A percentile compares a stretch with the other conserved stretches of the same genome.
Conservation (phyloP, 106 monocot genomes). For the Apostasia shenzhenica region DNA sequence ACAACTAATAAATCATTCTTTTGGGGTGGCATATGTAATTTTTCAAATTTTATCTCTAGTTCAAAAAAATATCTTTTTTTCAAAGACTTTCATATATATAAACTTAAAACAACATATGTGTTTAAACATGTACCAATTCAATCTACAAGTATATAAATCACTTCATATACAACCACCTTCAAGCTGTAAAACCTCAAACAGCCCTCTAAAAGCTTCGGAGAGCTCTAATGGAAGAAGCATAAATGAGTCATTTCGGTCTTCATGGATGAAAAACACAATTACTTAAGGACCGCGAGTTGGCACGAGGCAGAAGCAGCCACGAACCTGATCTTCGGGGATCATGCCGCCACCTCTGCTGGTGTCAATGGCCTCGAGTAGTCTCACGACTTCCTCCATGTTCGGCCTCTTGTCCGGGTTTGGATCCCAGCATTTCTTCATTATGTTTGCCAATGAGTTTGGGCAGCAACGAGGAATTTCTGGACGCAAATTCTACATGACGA, state of each 20-base stretch:
- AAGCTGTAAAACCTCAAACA: neutral
- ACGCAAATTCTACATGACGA: conserved; percentile 35
- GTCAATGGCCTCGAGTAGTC: conserved; percentile 46
- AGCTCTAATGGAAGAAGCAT: neutral
- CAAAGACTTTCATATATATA: too few species aligned
- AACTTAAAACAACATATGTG: too few species aligned
- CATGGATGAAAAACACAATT: neutral
- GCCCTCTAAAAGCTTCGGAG: neutral
- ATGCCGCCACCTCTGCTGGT: conserved; percentile 64
- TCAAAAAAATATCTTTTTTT: too few species aligned
- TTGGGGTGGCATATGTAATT: too few species aligned
- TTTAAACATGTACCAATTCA: too few species aligned
- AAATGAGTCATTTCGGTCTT: neutral
- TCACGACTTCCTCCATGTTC: conserved; percentile 58
- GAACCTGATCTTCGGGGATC: conserved; percentile 43
- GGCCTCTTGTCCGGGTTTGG: conserved; percentile 52
- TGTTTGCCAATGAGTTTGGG: conserved; percentile 41
- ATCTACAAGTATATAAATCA: too few species aligned
- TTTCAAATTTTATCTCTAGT: too few species aligned
- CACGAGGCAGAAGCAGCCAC: conserved; percentile 19
- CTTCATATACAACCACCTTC: too few species aligned
- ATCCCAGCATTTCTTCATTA: conserved; percentile 65
- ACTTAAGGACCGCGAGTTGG: conserved; percentile 4
- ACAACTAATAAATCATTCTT: too few species aligned
- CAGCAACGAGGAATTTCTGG: conserved; percentile 66